A percentile compares a stretch with the other conserved stretches of the same genome.
phyloP scores from a whole-genome alignment of 129 eudicot species.

The Helichrysum umbraculigerum region DNA sequence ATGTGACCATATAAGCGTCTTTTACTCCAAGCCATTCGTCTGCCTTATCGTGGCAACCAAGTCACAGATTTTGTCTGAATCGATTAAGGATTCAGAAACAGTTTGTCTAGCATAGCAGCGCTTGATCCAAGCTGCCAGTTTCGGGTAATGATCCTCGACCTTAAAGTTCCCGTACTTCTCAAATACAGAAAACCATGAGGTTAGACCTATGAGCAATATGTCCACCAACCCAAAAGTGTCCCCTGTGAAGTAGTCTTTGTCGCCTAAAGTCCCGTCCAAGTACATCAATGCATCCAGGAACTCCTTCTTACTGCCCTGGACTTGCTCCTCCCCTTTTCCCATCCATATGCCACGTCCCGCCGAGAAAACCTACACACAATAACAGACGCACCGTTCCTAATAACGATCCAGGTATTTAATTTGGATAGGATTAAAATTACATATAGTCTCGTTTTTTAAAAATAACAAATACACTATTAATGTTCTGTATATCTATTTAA shows the following conservation, averaged over 20 bases:
- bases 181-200: slow-evolving; percentile 53
- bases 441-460: no score
- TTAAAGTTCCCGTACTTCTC: slow-evolving; percentile 56
- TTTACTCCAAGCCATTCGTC: slow-evolving; percentile 38
- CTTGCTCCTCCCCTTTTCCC: slow-evolving; percentile 5
- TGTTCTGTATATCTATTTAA: no score
- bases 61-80: slow-evolving; percentile 31
- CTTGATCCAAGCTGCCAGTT: slow-evolving; percentile 44
- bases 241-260: slow-evolving; percentile 1
- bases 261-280: slow-evolving; percentile 15
- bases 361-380: neutral
- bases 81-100: slow-evolving; percentile 35
- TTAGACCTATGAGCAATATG: slow-evolving; percentile 32
- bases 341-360: slow-evolving; percentile 8
- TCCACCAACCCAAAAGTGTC: slow-evolving; percentile 56
- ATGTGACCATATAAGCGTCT: neutral
- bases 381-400: neutral
- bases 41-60: slow-evolving; percentile 41
- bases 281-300: slow-evolving; percentile 1
- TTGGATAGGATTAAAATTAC: no score
- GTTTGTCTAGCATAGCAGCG: slow-evolving; percentile 23
- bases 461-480: no score
- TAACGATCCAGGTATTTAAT: no score
- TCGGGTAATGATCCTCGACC: slow-evolving; percentile 53
- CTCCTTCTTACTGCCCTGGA: neutral